Evolutionary conservation across 345 rosid genomes (phyloP), one percentile per base, ranked within the genome.

Genomic region (Linum lewisii): DNA sequence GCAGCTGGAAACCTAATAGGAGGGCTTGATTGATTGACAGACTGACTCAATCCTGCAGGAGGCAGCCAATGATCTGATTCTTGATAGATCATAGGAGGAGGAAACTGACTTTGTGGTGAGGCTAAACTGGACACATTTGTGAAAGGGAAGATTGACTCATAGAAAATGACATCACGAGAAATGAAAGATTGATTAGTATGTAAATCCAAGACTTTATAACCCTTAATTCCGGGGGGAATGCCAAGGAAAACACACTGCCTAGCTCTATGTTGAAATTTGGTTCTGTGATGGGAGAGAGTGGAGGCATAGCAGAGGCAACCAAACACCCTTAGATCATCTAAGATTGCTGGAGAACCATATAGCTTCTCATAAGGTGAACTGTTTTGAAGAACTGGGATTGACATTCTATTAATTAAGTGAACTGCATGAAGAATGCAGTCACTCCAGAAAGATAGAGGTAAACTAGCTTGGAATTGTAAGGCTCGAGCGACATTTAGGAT

Each of bases 401-500:
- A 34, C 11, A 24, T 9, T 4, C 26, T 23, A 18, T 22, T 55
- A 55, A 55, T 55, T 0, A 55, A 18, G 24, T 55, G 15, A 24
- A 55, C 34, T 5, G 32, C 58, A 51, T 51, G 55, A 5, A 51
- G 14, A 8, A 51, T n/a, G 21, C 55, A 51, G 23, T 4, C 24
- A 51, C 55, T 51, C 55, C 23, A 51, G 11, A n/a, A 22, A 7
- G 5, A 8, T 5, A 51, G 15, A 16, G 55, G 55, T 51, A 19
- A 8, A 14, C 24, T 8, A 4, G 55, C 15, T 11, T 51, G 55
- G 19, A 51, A 51, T 8, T n/a, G 20, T 3, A 51, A 8, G 3
- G 55, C 20, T 51, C 55, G n/a, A 51, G 55, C 55, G 3, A 51
- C 24, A n/a, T 51, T 51, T 51, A 51, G 21, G 34, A 51, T 51